Evolutionary conservation across 2,329 filamentous ascomycete species (phyloP).

Genomic region (Neodidymelliopsis sp.): DNA sequence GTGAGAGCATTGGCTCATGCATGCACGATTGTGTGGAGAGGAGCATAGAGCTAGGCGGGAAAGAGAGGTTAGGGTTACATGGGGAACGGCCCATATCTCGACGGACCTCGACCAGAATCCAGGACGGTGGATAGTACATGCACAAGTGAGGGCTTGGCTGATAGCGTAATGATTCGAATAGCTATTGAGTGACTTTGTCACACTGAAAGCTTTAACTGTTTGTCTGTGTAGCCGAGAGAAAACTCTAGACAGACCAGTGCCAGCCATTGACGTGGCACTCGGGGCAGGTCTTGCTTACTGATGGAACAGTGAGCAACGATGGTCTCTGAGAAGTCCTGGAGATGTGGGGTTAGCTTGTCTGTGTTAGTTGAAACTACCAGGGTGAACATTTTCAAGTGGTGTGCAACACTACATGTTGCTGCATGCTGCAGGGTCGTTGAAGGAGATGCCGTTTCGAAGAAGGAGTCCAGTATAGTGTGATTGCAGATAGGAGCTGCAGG

Average conservation of each 20-base stretch:
- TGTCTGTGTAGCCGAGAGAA: background rate
- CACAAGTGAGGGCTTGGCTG: too few species aligned
- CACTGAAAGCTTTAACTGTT: background rate
- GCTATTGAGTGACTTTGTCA: background rate
- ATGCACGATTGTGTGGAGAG: background rate
- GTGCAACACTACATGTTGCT: slow-evolving; percentile 9
- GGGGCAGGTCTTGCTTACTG: background rate
- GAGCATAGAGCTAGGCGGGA: background rate
- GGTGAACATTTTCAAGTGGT: background rate
- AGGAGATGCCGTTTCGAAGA: background rate
- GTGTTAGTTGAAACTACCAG: slow-evolving; percentile 1
- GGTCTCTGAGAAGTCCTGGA: slow-evolving; percentile 5
- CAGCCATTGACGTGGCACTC: slow-evolving; percentile 2
- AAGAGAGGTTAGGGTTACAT: background rate
- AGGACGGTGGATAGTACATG: slow-evolving; percentile 3
- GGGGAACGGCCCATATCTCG: background rate
- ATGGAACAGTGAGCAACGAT: background rate
- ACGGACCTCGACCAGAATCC: slow-evolving; percentile 4
- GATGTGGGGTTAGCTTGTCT: slow-evolving; percentile 6
- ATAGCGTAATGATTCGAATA: too few species aligned
- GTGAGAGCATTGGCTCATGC: too few species aligned
- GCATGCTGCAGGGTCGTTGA: slow-evolving; percentile 3
- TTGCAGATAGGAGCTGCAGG: slow-evolving; percentile 1
- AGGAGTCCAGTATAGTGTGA: slow-evolving; percentile 1
- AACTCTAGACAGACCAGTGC: background rate